Percentiles rank a stretch among this genome's conserved stretches.
These are phyloP conservation scores for Symbiodinium pilosum DNA, from an alignment of 73 alveolate genomes.

Conservation along the genomic window DNA sequence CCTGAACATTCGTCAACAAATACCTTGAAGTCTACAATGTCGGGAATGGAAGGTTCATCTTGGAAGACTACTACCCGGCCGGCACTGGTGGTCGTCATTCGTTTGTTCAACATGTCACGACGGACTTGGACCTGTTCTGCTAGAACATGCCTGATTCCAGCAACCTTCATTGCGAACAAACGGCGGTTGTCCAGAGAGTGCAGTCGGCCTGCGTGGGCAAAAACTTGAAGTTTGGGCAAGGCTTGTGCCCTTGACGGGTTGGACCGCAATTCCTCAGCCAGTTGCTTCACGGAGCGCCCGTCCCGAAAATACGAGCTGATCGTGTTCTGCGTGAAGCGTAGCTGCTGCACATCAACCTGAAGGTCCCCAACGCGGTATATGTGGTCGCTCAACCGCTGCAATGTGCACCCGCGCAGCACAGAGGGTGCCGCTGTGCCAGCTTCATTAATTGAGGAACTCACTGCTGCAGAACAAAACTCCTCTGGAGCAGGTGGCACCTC, in stretches of 20 bases:
- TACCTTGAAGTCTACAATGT: background rate
- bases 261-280: background rate
- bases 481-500: too few species aligned
- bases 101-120: background rate
- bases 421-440: background rate
- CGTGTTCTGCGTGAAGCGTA: conserved; percentile 5
- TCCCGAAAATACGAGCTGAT: background rate
- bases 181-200: conserved; percentile 28
- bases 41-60: background rate
- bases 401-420: background rate
- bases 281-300: background rate
- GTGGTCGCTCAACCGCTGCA: conserved; percentile 7
- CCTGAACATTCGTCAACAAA: background rate
- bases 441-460: background rate
- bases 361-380: background rate
- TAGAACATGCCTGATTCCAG: background rate
- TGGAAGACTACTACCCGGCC: background rate
- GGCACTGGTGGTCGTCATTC: background rate
- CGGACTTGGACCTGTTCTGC: conserved; percentile 17
- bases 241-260: background rate
- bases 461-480: too few species aligned
- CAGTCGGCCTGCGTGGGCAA: background rate
- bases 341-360: background rate
- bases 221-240: background rate
- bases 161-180: conserved; percentile 15